phyloP scores from a whole-genome alignment of 345 rosid genomes.

The Eucalyptus cloeziana region DNA sequence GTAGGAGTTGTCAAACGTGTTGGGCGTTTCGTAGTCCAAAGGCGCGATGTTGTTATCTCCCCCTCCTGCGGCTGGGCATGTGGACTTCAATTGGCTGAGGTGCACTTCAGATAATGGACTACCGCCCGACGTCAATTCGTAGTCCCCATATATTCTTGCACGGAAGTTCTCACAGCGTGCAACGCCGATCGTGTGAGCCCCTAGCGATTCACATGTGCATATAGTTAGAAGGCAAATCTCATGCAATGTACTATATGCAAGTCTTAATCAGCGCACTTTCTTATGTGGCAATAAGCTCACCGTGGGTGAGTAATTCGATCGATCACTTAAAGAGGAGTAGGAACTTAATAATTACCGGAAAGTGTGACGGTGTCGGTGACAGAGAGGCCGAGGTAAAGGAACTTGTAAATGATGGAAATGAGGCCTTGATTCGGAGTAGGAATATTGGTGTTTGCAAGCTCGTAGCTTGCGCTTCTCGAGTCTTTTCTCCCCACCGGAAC shows the following conservation, averaged over 20 bases:
- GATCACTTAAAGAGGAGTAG: not conserved
- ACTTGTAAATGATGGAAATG: conserved; percentile 45
- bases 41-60: conserved; percentile 54
- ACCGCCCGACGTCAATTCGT: conserved; percentile 21
- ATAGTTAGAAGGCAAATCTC: not conserved
- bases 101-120: conserved; percentile 6
- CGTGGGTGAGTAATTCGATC: not conserved
- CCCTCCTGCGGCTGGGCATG: conserved; percentile 49
- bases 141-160: conserved; percentile 53
- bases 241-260: not conserved
- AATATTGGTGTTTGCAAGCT: conserved; percentile 31
- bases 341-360: conserved; percentile 25
- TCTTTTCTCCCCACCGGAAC: conserved; percentile 93
- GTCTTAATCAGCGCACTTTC: not conserved
- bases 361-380: conserved; percentile 85
- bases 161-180: conserved; percentile 65
- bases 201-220: conserved; percentile 4
- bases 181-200: conserved; percentile 85
- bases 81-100: conserved; percentile 3
- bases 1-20: conserved; percentile 64
- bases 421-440: conserved; percentile 60
- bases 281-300: not conserved
- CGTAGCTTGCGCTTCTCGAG: conserved; percentile 60
- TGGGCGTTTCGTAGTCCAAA: conserved; percentile 62
- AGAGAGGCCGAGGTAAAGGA: conserved; percentile 62